Evolutionary conservation across 2,329 filamentous ascomycete species (phyloP).

Genomic region (Aureobasidium pullulans): DNA sequence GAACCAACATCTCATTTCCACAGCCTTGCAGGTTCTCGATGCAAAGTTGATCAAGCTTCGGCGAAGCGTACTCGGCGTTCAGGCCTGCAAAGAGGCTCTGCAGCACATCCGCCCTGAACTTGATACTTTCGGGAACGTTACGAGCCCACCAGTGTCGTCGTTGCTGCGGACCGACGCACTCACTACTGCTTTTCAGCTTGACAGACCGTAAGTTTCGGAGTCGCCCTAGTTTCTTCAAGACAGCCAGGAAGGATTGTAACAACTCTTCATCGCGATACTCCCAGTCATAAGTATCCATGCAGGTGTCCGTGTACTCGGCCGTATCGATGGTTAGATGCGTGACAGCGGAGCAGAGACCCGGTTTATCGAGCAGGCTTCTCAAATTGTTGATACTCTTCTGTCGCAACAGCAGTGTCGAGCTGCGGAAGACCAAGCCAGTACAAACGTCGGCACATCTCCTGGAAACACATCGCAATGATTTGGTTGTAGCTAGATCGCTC

Average conservation of each 20-base stretch:
- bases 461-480: conserved; percentile 11
- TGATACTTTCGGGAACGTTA: conserved; percentile 7
- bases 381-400: not conserved
- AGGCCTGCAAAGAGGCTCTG: conserved; percentile 9
- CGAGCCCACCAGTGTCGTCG: conserved; percentile 11
- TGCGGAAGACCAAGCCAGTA: conserved; percentile 7
- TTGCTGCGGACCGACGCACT: conserved; percentile 7
- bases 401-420: not conserved
- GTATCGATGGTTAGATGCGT: conserved; percentile 9
- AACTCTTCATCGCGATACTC: conserved; percentile 10
- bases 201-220: conserved; percentile 8
- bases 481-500: not conserved
- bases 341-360: not conserved
- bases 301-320: conserved; percentile 6
- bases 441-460: conserved; percentile 2
- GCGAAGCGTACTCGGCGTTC: not conserved
- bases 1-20: conserved; percentile 9
- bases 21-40: conserved; percentile 24
- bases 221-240: not conserved
- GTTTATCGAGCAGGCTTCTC: not conserved
- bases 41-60: conserved; percentile 17
- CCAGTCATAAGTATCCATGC: conserved; percentile 12
- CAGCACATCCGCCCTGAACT: conserved; percentile 10
- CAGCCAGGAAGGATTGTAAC: not conserved
- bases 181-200: not conserved